Conservation (phyloP, 1,284 basidiomycete genomes). For the Melampsora larici-populina region DNA sequence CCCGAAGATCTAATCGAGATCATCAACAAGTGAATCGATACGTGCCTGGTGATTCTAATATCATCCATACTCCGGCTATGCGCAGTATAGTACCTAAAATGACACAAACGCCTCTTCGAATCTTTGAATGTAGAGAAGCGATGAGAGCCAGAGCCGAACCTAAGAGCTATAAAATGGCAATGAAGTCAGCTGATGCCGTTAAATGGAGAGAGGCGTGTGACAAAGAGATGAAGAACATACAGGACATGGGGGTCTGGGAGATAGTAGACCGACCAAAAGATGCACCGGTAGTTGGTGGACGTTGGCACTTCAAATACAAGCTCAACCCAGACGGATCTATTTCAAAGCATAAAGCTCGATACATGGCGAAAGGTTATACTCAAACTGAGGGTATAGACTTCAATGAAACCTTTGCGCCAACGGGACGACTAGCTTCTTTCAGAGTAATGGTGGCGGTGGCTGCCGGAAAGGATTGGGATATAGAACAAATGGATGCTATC, state of each 20-base stretch:
- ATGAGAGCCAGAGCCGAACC: background rate
- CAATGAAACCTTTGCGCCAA: too few species aligned
- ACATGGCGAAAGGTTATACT: too few species aligned
- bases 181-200: background rate
- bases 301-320: background rate
- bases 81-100: background rate
- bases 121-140: background rate
- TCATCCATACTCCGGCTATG: background rate
- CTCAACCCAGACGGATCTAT: background rate
- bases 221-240: too few species aligned
- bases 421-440: background rate
- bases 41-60: background rate
- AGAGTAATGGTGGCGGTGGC: background rate
- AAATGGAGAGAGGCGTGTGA: background rate
- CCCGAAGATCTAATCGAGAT: too few species aligned
- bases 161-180: background rate
- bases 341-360: background rate
- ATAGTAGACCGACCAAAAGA: background rate
- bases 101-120: background rate
- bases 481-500: background rate
- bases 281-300: background rate
- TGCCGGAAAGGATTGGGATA: background rate
- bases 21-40: too few species aligned
- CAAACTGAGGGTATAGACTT: too few species aligned
- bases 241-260: background rate